Conservation (phyloP, 805 yeast genomes). For the Komagataella populi region DNA sequence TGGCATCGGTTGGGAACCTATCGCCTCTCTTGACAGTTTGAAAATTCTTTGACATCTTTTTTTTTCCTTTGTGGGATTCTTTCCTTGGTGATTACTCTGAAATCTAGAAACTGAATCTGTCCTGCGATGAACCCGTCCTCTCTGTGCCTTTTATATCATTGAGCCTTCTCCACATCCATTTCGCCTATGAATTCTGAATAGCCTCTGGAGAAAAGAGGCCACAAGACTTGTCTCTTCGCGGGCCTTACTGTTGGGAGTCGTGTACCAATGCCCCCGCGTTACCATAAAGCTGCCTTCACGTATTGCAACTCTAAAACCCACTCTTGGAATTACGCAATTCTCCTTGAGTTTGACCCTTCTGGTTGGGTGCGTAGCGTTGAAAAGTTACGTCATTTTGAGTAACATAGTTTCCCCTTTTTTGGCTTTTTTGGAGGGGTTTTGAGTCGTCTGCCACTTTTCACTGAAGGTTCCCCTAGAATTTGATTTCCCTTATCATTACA, state of each 20-base stretch:
- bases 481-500: not conserved
- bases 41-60: not conserved
- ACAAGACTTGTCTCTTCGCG: not conserved
- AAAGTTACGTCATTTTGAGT: not conserved
- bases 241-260: not conserved
- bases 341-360: not conserved
- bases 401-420: not conserved
- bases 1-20: slow-evolving; percentile 20
- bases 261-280: not conserved
- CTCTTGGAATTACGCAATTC: not conserved
- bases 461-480: not conserved
- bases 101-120: not conserved
- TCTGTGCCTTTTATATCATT: not conserved
- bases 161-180: not conserved
- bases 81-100: not conserved
- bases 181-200: not conserved
- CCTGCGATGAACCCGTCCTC: not conserved
- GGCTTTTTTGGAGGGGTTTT: not conserved
- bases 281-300: not conserved
- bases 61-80: not conserved
- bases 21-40: slow-evolving; percentile 13
- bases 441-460: not conserved
- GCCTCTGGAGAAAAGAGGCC: not conserved
- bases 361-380: not conserved
- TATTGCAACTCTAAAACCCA: not conserved